Conservation (phyloP, 2,329 filamentous ascomycete genomes). For the Rachicladosporium sp. region DNA sequence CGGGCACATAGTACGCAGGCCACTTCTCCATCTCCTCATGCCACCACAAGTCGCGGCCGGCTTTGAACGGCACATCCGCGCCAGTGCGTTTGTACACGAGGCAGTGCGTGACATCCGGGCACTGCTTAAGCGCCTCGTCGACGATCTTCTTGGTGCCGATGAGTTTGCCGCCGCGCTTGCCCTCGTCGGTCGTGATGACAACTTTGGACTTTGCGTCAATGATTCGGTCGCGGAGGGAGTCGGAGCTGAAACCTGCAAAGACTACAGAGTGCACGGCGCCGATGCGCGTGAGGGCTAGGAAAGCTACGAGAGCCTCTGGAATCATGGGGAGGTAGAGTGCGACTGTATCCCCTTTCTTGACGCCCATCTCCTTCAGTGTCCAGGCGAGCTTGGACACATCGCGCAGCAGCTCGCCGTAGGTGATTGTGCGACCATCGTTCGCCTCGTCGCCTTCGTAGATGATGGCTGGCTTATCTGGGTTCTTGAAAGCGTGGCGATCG, state of each 20-base stretch:
- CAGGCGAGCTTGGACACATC: conserved; percentile 85
- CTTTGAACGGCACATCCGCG: conserved; percentile 79
- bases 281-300: conserved; percentile 83
- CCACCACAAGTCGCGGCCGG: conserved; percentile 91
- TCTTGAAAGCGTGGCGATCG: conserved; percentile 89
- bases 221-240: conserved; percentile 90
- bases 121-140: conserved; percentile 92
- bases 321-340: conserved; percentile 99
- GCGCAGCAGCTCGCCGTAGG: conserved; percentile 83
- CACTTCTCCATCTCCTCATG: conserved; percentile 97
- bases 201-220: conserved; percentile 82
- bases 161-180: conserved; percentile 91
- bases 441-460: conserved; percentile 98
- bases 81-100: conserved; percentile 94
- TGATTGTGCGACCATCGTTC: conserved; percentile 73
- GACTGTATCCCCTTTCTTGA: conserved; percentile 93
- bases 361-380: conserved; percentile 86
- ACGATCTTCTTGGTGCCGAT: conserved; percentile 99
- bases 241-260: conserved; percentile 93
- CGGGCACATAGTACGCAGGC: conserved; percentile 81
- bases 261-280: conserved; percentile 95
- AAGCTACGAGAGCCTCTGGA: conserved; percentile 81
- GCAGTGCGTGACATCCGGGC: conserved; percentile 72
- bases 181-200: conserved; percentile 94
- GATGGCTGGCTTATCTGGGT: conserved; percentile 86